phyloP scores from a whole-genome alignment of 2,329 filamentous ascomycete species.

The Sporothrix humicola region DNA sequence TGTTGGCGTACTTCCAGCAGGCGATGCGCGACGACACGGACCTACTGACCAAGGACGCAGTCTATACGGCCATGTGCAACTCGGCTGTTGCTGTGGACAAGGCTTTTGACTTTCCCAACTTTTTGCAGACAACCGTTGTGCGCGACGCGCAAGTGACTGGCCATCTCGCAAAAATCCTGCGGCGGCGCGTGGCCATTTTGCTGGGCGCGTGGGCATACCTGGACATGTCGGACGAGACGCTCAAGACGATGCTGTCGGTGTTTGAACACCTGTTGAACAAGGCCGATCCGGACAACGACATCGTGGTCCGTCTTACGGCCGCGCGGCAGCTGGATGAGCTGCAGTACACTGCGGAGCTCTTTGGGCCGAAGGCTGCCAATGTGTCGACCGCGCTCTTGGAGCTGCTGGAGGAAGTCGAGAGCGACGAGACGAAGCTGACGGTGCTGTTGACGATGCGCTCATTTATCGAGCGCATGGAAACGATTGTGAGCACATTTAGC shows the following conservation, averaged over 20 bases:
- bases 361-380: constrained; percentile 76
- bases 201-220: constrained; percentile 89
- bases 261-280: constrained; percentile 84
- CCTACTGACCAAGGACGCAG: constrained; percentile 86
- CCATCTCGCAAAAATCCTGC: constrained; percentile 75
- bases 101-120: constrained; percentile 80
- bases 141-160: constrained; percentile 73
- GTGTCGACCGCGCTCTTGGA: constrained; percentile 75
- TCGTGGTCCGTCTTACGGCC: constrained; percentile 89
- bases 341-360: constrained; percentile 74
- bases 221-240: constrained; percentile 70
- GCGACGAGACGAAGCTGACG: constrained; percentile 88
- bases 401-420: constrained; percentile 78
- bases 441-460: constrained; percentile 85
- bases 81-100: constrained; percentile 77
- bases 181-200: constrained; percentile 85
- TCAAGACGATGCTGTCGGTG: constrained; percentile 81
- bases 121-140: constrained; percentile 76
- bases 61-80: constrained; percentile 91
- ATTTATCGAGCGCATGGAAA: constrained; percentile 80
- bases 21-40: constrained; percentile 70
- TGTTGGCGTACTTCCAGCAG: constrained; percentile 81
- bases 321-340: constrained; percentile 85
- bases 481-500: constrained; percentile 69
- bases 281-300: constrained; percentile 79